Evolutionary conservation across 1,284 basidiomycete genomes (phyloP).

Genomic region (Coniferiporia weirii): DNA sequence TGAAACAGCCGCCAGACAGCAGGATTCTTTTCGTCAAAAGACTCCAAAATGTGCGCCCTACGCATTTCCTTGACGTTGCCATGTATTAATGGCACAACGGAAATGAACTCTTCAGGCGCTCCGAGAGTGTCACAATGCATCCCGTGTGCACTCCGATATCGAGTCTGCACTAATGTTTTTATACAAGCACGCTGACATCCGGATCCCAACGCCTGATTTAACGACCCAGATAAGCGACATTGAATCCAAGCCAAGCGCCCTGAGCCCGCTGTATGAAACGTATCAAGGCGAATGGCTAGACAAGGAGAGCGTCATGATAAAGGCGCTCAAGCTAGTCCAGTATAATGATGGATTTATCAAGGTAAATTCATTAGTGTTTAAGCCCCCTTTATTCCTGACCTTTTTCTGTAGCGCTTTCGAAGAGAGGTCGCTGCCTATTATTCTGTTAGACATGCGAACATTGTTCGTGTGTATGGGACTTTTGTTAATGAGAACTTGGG

Average conservation of each 20-base stretch:
- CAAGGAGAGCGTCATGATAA: not conserved
- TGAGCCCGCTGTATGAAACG: not conserved
- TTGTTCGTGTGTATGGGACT: constrained; percentile 5
- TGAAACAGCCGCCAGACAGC: not conserved
- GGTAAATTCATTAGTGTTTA: not conserved
- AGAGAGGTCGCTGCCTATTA: not conserved
- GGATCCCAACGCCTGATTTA: not conserved
- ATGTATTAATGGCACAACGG: not conserved
- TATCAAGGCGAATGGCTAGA: not conserved
- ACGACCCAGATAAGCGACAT: not conserved
- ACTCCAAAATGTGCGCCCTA: not conserved
- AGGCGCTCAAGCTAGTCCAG: not conserved
- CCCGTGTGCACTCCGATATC: not conserved
- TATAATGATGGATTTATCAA: not conserved
- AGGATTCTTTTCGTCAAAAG: not conserved
- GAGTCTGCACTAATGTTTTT: constrained; percentile 1
- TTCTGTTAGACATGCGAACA: not conserved
- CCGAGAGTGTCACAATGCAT: not conserved
- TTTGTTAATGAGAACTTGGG: not conserved
- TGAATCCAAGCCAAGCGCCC: not conserved
- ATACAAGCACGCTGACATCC: not conserved
- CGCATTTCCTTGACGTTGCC: not conserved
- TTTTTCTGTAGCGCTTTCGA: not conserved
- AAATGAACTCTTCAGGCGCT: not conserved
- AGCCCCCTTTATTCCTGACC: not conserved